Evolutionary conservation across 805 yeast species (phyloP).

Genomic region (Saccharomycopsis fodiens): DNA sequence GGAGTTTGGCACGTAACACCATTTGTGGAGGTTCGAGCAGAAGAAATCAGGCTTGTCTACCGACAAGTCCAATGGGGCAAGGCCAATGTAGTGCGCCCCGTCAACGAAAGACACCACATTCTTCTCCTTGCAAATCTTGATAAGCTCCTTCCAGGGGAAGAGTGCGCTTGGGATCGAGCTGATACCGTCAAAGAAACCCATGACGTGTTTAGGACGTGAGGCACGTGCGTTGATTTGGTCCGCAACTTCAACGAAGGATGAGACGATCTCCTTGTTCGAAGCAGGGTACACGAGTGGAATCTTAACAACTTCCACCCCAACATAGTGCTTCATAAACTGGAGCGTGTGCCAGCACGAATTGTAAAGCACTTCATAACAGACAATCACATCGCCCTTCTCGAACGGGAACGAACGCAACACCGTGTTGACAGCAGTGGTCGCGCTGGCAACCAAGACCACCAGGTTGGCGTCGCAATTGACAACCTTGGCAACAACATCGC

Average conservation of each 20-base stretch:
- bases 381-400: conserved; percentile 42
- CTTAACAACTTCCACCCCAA: conserved; percentile 23
- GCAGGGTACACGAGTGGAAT: conserved; percentile 39
- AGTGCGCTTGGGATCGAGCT: conserved; percentile 57
- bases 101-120: conserved; percentile 51
- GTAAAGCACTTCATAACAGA: conserved; percentile 43
- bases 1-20: conserved; percentile 54
- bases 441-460: conserved; percentile 49
- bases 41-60: conserved; percentile 49
- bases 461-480: conserved; percentile 40
- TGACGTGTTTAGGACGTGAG: conserved; percentile 23
- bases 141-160: conserved; percentile 47
- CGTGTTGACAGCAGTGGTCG: conserved; percentile 53
- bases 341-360: conserved; percentile 49
- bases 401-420: conserved; percentile 49
- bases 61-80: conserved; percentile 24
- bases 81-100: conserved; percentile 67
- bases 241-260: conserved; percentile 22
- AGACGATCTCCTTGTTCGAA: conserved; percentile 34
- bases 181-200: conserved; percentile 51
- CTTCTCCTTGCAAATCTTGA: conserved; percentile 37
- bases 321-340: conserved; percentile 30
- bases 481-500: conserved; percentile 34
- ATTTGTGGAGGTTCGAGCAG: conserved; percentile 60
- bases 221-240: conserved; percentile 17